Evolutionary conservation across 345 rosid species (phyloP), one percentile per base, ranked within the genome.

Genomic region (Acer yangbiense): DNA sequence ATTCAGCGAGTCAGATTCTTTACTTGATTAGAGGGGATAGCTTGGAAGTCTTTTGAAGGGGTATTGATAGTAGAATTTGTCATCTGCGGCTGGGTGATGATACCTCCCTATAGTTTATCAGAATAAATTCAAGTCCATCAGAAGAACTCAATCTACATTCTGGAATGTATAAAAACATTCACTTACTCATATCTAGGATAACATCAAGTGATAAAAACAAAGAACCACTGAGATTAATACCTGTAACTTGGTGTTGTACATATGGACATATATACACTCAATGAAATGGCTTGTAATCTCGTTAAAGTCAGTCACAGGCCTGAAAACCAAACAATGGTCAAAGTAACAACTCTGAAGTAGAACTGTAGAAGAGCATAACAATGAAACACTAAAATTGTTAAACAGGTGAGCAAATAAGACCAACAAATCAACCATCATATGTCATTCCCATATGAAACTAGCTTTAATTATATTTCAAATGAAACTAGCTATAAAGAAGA

Each of bases 251-350:
- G 89, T 86, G 87, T 96, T 91, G 82, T 90, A 88, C 83, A 86
- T 65, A 73, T 92, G 98, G 77, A 96, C 98, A 79, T 86, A 96
- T 72, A 93, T 89, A 70, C 98, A 96, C 89, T 96, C 99, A 6
- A 88, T 69, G 76, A 96, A 96, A 80, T 96, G 98, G 85, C 82
- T 81, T 18, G 93, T 81, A 71, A 95, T 84, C 90, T 95, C 98
- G 81, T 93, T 92, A 78, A 87, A 95, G 81, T 95, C 99, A 35
- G 84, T 83, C 72, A 96, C 80, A 77, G 97, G 95, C 97, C 99
- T 96, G 91, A 72, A 83, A 83, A 69, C 75, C 76, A 79, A 43
- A 76, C 1, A 52, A 76, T 35, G n/a, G 54, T 35, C 13, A 14
- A 77, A 76, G 72, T 77, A 62, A 83, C 65, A 73, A 61, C 65